Conservation (phyloP, 1,284 basidiomycete genomes). For the Sporisorium graminicola region DNA sequence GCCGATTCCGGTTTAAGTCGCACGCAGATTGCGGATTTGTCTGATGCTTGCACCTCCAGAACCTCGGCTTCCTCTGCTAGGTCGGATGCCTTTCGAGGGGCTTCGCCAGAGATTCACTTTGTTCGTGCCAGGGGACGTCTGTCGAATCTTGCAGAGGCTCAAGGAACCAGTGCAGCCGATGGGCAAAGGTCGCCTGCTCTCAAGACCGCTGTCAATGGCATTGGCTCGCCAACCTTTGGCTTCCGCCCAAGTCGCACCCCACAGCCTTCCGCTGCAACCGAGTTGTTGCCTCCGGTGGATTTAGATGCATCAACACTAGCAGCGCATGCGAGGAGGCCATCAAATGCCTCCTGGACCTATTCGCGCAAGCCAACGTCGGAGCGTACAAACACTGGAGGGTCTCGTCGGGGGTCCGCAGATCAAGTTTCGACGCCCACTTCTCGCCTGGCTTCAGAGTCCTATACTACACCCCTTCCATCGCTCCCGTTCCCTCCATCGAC, state of each 20-base stretch:
- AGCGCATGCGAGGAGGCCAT: conserved; percentile 5
- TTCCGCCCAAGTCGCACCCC: conserved; percentile 11
- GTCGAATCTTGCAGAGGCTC: not conserved
- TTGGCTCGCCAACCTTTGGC: conserved; percentile 32
- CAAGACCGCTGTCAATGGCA: conserved; percentile 7
- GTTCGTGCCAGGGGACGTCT: not conserved
- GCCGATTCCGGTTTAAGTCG: conserved; percentile 17
- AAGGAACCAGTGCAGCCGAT: not conserved
- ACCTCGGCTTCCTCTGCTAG: conserved; percentile 21
- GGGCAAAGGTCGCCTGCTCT: not conserved
- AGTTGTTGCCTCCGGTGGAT: conserved; percentile 30
- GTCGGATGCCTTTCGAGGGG: not conserved
- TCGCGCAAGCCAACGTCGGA: conserved; percentile 10
- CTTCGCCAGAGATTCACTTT: conserved; percentile 6
- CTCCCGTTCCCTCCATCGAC: conserved; percentile 26
- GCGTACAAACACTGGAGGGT: not conserved
- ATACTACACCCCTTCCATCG: conserved; percentile 32
- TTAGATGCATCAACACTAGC: conserved; percentile 5
- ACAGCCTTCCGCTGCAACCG: conserved; percentile 15
- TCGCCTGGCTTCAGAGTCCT: conserved; percentile 9
- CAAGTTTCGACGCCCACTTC: not conserved
- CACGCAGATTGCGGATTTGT: conserved; percentile 1
- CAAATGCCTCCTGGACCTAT: conserved; percentile 18
- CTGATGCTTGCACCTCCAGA: conserved; percentile 9
- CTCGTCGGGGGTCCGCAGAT: conserved; percentile 20